Percentiles rank a stretch among this genome's conserved stretches.
These are phyloP conservation scores for Entomophthora muscae DNA, from an alignment of 371 early-diverging fungal genomes.

Conservation along the genomic window DNA sequence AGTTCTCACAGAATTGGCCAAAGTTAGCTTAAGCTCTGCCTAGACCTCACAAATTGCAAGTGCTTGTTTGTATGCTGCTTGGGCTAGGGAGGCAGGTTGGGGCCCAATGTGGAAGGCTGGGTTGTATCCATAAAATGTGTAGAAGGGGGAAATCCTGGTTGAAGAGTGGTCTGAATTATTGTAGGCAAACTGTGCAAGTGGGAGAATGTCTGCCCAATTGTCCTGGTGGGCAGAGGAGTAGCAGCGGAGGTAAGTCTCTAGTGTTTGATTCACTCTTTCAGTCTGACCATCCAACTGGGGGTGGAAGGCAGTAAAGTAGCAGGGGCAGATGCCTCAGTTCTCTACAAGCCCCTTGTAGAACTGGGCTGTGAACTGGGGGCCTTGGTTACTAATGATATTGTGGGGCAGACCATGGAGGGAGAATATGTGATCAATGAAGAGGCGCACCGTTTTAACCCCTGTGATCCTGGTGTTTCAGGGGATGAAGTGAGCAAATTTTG, in stretches of 20 bases:
- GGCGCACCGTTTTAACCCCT: not conserved
- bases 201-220: not conserved
- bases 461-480: not conserved
- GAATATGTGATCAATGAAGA: not conserved
- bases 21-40: not conserved
- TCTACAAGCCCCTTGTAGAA: not conserved
- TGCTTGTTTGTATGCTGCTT: not conserved
- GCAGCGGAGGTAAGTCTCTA: not conserved
- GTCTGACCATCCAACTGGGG: not conserved
- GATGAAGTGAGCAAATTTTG: not conserved
- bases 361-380: not conserved
- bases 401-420: not conserved
- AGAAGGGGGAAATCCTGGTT: not conserved
- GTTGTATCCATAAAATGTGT: not conserved
- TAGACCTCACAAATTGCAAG: not conserved
- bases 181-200: not conserved
- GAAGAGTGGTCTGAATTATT: not conserved
- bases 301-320: not conserved
- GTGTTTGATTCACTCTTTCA: not conserved
- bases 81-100: not conserved
- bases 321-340: not conserved
- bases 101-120: not conserved
- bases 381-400: not conserved
- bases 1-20: not conserved
- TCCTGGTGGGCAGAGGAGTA: not conserved